phyloP scores from a whole-genome alignment of 202 grass and related monocot species.

The Saccharum hybrid region DNA sequence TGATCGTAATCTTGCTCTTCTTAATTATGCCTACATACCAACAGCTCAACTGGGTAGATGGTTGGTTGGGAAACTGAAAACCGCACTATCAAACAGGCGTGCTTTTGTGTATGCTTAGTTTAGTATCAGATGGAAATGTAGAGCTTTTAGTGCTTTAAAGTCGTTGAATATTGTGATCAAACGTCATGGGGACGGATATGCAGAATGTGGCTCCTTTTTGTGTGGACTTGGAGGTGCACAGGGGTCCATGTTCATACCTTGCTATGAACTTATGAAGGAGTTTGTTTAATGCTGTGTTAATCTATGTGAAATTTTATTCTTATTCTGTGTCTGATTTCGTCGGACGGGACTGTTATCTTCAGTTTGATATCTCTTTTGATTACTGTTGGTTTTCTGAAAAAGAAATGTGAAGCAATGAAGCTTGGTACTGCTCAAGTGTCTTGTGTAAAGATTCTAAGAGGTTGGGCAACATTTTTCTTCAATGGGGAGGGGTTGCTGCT shows the following conservation, averaged over 20 bases:
- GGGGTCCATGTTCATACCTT: slow-evolving; percentile 23
- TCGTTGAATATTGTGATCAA: neutral
- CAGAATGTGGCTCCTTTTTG: slow-evolving; percentile 36
- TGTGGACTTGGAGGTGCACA: slow-evolving; percentile 15
- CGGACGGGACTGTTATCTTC: neutral
- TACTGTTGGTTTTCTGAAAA: neutral
- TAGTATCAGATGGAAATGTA: slow-evolving; percentile 30
- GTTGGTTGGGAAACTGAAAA: neutral
- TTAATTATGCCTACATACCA: slow-evolving; percentile 10
- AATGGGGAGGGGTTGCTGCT: neutral
- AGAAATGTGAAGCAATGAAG: neutral
- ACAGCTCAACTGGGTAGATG: slow-evolving; percentile 36
- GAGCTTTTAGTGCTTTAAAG: neutral
- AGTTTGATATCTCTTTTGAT: neutral
- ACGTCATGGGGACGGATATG: neutral
- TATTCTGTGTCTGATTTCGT: neutral
- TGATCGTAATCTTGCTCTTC: slow-evolving; percentile 17
- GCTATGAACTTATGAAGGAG: neutral
- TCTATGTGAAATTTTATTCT: neutral
- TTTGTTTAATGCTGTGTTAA: neutral
- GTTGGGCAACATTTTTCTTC: neutral
- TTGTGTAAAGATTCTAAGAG: neutral
- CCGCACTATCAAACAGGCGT: neutral
- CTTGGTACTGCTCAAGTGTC: neutral
- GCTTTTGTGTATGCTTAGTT: slow-evolving; percentile 23